Evolutionary conservation across 2,329 filamentous ascomycete genomes (phyloP).

Genomic region (Ceratocystis diversiconidia): DNA sequence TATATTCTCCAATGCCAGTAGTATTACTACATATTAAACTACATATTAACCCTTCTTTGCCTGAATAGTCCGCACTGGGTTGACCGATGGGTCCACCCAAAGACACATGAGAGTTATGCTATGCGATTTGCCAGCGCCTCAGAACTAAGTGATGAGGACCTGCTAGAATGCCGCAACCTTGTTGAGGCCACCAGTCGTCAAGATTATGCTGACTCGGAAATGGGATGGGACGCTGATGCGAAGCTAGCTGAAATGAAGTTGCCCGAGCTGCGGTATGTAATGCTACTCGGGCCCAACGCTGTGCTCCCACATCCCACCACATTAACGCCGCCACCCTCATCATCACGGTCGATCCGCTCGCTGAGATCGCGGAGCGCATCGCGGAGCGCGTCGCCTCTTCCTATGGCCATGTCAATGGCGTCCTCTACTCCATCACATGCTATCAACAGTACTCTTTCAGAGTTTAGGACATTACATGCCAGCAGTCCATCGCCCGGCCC

Average conservation of each 20-base stretch:
- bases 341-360: conserved; percentile 13
- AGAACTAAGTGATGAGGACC: conserved; percentile 30
- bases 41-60: not conserved
- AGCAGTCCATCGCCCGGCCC: not conserved
- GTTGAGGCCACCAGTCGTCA: conserved; percentile 48
- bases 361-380: conserved; percentile 10
- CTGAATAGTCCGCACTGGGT: conserved; percentile 23
- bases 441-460: not conserved
- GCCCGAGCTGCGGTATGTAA: conserved; percentile 51
- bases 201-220: conserved; percentile 48
- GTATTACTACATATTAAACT: not conserved
- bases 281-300: conserved; percentile 33
- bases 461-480: conserved; percentile 11
- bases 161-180: conserved; percentile 40
- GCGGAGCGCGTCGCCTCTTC: not conserved
- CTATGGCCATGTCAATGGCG: not conserved
- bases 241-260: conserved; percentile 58
- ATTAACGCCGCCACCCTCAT: conserved; percentile 17
- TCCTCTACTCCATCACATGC: not conserved
- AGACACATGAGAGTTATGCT: conserved; percentile 28
- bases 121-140: conserved; percentile 31
- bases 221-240: conserved; percentile 46
- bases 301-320: conserved; percentile 8
- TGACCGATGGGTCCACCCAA: conserved; percentile 37
- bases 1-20: not conserved